Evolutionary conservation across 768 basidiomycete species (phyloP).

Genomic region (Dendrothele bispora): DNA sequence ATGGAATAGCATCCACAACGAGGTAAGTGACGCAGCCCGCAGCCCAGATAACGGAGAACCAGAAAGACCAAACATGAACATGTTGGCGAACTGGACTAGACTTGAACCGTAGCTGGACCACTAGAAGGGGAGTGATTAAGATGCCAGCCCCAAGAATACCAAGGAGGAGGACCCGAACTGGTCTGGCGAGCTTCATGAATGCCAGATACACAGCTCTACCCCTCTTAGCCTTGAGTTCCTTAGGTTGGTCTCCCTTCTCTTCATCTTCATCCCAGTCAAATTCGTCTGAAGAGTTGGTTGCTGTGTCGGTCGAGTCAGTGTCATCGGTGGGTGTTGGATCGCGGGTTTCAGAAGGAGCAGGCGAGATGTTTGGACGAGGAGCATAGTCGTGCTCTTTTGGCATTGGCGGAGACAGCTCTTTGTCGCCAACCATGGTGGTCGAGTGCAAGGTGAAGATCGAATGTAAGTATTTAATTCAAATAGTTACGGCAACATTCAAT

Average conservation of each 20-base stretch:
- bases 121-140: conserved; percentile 67
- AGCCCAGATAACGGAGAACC: conserved; percentile 70
- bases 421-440: conserved; percentile 4
- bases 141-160: conserved; percentile 60
- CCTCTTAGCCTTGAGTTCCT: conserved; percentile 51
- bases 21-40: conserved; percentile 60
- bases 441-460: no score
- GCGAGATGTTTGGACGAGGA: conserved; percentile 13
- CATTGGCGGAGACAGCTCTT: neutral
- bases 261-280: conserved; percentile 77
- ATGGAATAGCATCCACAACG: conserved; percentile 63
- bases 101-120: conserved; percentile 64
- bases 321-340: conserved; percentile 29
- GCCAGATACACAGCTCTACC: conserved; percentile 61
- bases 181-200: conserved; percentile 66
- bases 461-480: no score
- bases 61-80: conserved; percentile 64
- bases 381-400: conserved; percentile 24
- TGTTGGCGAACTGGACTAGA: conserved; percentile 48
- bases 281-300: conserved; percentile 64
- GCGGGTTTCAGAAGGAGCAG: conserved; percentile 12
- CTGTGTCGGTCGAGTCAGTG: conserved; percentile 45
- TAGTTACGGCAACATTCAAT: no score
- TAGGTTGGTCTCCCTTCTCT: no score
- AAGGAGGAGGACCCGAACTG: conserved; percentile 58